Conservation (phyloP, 352 stramenopile genomes). For the Globisporangium camurandrum region DNA sequence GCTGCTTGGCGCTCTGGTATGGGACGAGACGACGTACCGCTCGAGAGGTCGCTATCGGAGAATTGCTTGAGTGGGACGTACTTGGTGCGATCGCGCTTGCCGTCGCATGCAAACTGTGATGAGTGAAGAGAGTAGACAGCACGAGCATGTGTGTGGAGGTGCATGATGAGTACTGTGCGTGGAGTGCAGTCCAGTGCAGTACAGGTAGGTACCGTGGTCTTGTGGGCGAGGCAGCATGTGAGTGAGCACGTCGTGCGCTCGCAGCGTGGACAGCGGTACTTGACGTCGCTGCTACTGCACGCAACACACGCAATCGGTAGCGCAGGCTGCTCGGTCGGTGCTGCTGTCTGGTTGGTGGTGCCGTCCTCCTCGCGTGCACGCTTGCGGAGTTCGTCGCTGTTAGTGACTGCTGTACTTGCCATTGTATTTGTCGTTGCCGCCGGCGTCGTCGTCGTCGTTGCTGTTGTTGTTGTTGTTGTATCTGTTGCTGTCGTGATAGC, state of each 20-base stretch:
- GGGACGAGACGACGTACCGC: conserved; percentile 21
- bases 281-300: conserved; percentile 47
- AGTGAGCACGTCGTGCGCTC: conserved; percentile 81
- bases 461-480: neutral
- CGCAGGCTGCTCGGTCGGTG: conserved; percentile 2
- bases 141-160: no score
- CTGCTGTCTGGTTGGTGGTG: conserved; percentile 8
- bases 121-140: no score
- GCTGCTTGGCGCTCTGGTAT: neutral
- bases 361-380: conserved; percentile 11
- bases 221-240: conserved; percentile 69
- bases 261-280: conserved; percentile 82
- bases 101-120: conserved; percentile 67
- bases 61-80: conserved; percentile 67
- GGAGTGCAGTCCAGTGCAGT: no score
- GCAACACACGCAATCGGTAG: conserved; percentile 25
- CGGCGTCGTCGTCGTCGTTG: neutral
- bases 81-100: conserved; percentile 81
- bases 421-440: neutral
- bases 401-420: neutral
- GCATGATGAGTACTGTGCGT: no score
- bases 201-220: conserved; percentile 47
- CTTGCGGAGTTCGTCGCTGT: conserved; percentile 19
- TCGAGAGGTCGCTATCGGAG: conserved; percentile 69
- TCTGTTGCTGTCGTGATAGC: neutral